Evolutionary conservation across 495 filamentous ascomycete genomes (phyloP), one percentile per base, ranked within the genome.

Genomic region (Penicillium soppii): DNA sequence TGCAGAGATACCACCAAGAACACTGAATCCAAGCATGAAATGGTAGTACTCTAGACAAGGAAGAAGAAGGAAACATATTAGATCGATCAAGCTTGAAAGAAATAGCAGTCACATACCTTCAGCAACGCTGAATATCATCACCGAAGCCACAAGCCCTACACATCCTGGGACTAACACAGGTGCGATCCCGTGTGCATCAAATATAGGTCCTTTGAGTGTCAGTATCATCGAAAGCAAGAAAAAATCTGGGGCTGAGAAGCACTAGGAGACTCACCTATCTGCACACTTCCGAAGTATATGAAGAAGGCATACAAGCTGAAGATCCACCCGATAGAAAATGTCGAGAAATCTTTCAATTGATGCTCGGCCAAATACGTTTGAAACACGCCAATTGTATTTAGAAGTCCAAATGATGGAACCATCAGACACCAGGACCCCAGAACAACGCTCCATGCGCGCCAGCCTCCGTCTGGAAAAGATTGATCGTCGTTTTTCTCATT

Each of bases 371-470:
- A 80, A 65, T 82, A 82, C 12, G 72, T 59, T 39, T 79, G 67
- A 45, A 82, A 81, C 20, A 75, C 58, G 13, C 81, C 81, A 39
- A 81, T 79, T 0, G 76, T 68, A 62, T 83, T 83, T 35, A 77
- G 49, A 57, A 77, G 75, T 16, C 81, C 82, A 13, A 80, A 54
- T 17, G 56, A 45, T 2, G 56, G 56, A 9, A 66, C 51, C 4
- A 63, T 30, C 3, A 50, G 46, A 29, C 56, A 61, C 40, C 57
- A 61, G 4, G 58, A 22, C 7, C 63, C 63, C 8, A 57, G 20
- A 12, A 61, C 54, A 4, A 58, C 57, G 5, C 48, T 23, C 60
- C 63, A 66, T 23, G 63, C 63, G 7, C 41, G 36, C 42, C 48
- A 32, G 21, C 62, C 62, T 17, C 62, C 62, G 3, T 58, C 50